Evolutionary conservation across 2,329 filamentous ascomycete species (phyloP).

Genomic region (Penicillium sp.): DNA sequence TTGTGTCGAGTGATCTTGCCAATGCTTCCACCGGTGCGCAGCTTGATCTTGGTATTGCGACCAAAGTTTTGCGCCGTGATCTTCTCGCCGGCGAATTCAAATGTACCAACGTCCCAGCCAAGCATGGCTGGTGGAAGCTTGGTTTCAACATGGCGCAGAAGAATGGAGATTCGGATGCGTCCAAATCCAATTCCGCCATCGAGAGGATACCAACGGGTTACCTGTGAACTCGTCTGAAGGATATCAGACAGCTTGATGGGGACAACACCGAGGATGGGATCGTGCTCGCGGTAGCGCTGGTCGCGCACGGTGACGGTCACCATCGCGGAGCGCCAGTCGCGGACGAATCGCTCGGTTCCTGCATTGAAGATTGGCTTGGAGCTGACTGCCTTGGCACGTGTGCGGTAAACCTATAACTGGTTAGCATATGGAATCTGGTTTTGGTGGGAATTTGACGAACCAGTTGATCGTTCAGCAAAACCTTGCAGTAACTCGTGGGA

Average conservation of each 20-base stretch:
- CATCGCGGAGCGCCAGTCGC: slow-evolving; percentile 88
- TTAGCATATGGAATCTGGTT: neutral
- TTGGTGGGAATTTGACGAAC: slow-evolving; percentile 40
- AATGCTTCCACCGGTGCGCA: slow-evolving; percentile 82
- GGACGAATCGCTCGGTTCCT: slow-evolving; percentile 87
- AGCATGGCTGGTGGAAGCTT: slow-evolving; percentile 80
- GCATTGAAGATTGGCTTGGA: slow-evolving; percentile 97
- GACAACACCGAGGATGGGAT: slow-evolving; percentile 90
- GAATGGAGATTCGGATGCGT: slow-evolving; percentile 79
- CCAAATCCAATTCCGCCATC: slow-evolving; percentile 94
- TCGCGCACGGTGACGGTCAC: slow-evolving; percentile 88
- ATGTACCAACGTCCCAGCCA: slow-evolving; percentile 94
- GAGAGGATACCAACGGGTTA: slow-evolving; percentile 92
- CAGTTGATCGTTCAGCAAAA: slow-evolving; percentile 83
- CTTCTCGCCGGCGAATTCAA: slow-evolving; percentile 76
- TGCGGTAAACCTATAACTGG: slow-evolving; percentile 70
- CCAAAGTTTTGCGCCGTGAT: slow-evolving; percentile 67
- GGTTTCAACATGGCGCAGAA: slow-evolving; percentile 89
- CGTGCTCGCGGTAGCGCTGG: slow-evolving; percentile 84
- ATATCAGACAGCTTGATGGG: slow-evolving; percentile 85
- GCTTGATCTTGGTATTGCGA: slow-evolving; percentile 66
- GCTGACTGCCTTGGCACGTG: slow-evolving; percentile 89
- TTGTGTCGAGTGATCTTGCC: slow-evolving; percentile 67
- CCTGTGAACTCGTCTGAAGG: slow-evolving; percentile 82
- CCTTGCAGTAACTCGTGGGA: slow-evolving; percentile 92